Percentiles rank a stretch among this genome's conserved stretches.
Evolutionary conservation across 257 asterid genomes (phyloP).

Genomic region (Fraxinus cuspidata): DNA sequence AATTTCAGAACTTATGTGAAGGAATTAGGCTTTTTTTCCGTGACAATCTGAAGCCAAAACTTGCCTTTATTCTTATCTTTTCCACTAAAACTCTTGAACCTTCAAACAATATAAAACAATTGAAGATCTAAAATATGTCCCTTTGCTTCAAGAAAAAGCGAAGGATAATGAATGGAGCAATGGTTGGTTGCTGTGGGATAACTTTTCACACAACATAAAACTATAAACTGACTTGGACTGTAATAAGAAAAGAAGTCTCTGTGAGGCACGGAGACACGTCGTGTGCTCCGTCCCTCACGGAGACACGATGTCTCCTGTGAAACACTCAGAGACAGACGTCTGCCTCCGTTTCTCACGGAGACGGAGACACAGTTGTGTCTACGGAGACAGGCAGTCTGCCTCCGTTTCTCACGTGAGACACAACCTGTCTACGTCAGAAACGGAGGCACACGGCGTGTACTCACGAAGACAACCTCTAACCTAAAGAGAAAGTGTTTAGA

Average conservation of each 20-base stretch:
- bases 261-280: too few relatives aligned
- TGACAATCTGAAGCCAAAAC: slow-evolving; percentile 21
- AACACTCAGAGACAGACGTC: too few relatives aligned
- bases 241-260: slow-evolving; percentile 22
- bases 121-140: slow-evolving; percentile 1
- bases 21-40: not conserved
- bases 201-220: slow-evolving; percentile 32
- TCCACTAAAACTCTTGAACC: slow-evolving; percentile 20
- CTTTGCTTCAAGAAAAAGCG: slow-evolving; percentile 44
- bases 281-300: too few relatives aligned
- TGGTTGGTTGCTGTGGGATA: slow-evolving; percentile 34
- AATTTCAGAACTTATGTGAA: slow-evolving; percentile 13
- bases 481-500: too few relatives aligned
- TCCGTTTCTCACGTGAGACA: too few relatives aligned
- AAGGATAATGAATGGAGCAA: slow-evolving; percentile 30
- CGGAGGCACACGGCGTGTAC: too few relatives aligned
- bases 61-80: not conserved
- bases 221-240: slow-evolving; percentile 29
- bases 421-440: too few relatives aligned
- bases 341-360: too few relatives aligned
- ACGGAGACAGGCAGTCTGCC: too few relatives aligned
- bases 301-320: too few relatives aligned
- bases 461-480: too few relatives aligned
- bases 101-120: slow-evolving; percentile 19
- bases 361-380: too few relatives aligned